phyloP scores from a whole-genome alignment of 306 rosid genomes.

The Carpinus fangiana region DNA sequence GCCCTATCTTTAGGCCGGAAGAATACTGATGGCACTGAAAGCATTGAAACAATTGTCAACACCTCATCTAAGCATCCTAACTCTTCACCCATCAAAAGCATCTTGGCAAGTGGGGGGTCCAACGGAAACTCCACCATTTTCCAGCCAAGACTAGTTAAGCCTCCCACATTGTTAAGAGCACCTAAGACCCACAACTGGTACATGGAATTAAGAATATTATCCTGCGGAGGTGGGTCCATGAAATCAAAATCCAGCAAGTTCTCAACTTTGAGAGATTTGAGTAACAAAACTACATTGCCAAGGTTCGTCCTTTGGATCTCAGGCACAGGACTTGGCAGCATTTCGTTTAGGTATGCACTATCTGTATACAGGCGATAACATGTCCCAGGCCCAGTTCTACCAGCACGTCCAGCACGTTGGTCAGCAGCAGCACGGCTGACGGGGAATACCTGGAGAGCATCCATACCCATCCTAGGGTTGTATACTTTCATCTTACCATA shows the following conservation, averaged over 20 bases:
- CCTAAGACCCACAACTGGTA: constrained; percentile 98
- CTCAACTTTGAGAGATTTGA: constrained; percentile 93
- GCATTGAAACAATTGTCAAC: constrained; percentile 93
- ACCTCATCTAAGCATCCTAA: constrained; percentile 86
- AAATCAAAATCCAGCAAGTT: constrained; percentile 93
- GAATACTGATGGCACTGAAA: constrained; percentile 95
- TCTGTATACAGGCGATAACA: constrained; percentile 90
- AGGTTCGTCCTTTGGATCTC: constrained; percentile 98
- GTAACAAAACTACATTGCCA: constrained; percentile 88
- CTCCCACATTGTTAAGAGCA: constrained; percentile 93
- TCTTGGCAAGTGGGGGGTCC: constrained; percentile 98
- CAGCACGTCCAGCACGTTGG: constrained; percentile 98
- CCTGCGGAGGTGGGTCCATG: constrained; percentile 99
- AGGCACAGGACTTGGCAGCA: constrained; percentile 92
- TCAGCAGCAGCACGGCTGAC: constrained; percentile 98
- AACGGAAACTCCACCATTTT: constrained; percentile 98
- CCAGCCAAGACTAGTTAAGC: constrained; percentile 91
- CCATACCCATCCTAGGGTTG: constrained; percentile 99
- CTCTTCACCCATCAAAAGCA: constrained; percentile 89
- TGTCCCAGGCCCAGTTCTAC: constrained; percentile 98
- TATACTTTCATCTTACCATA: constrained; percentile 98
- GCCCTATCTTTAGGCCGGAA: constrained; percentile 93
- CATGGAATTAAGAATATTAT: constrained; percentile 96
- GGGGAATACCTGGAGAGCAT: constrained; percentile 97
- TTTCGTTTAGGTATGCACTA: constrained; percentile 83